phyloP scores from a whole-genome alignment of 2,329 filamentous ascomycete species.

The Aspergillus aculeatinus region DNA sequence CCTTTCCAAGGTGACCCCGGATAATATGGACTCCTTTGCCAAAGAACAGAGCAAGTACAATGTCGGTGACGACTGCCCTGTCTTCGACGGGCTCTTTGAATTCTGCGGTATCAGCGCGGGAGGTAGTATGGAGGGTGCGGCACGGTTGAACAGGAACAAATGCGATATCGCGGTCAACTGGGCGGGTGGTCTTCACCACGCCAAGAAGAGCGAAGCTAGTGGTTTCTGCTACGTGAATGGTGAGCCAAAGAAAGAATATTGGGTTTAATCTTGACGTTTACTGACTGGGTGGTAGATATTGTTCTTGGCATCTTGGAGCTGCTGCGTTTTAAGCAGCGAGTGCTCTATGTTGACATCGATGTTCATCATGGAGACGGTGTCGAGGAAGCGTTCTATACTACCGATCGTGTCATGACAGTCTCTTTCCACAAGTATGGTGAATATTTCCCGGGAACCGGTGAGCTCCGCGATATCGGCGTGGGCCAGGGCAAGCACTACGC shows the following conservation, averaged over 20 bases:
- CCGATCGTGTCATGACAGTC: constrained; percentile 69
- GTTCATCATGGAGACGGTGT: constrained; percentile 69
- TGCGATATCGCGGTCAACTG: constrained; percentile 74
- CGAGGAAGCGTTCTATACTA: constrained; percentile 70
- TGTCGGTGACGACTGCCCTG: constrained; percentile 63
- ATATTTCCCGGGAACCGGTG: constrained; percentile 69
- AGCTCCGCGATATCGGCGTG: constrained; percentile 67
- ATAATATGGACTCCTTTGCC: constrained; percentile 94
- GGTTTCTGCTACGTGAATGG: constrained; percentile 98
- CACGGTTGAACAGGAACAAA: constrained; percentile 65
- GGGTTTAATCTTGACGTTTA: not conserved
- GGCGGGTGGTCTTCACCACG: constrained; percentile 95
- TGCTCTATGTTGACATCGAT: constrained; percentile 67
- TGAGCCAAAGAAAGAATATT: constrained; percentile 19
- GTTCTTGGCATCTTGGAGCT: constrained; percentile 66
- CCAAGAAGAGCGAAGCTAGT: constrained; percentile 89
- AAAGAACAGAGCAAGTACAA: constrained; percentile 84
- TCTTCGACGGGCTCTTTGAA: constrained; percentile 69
- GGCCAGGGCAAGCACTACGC: constrained; percentile 67
- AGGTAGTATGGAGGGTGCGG: constrained; percentile 69
- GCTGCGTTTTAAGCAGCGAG: constrained; percentile 62
- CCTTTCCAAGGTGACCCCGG: constrained; percentile 84
- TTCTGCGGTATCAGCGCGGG: constrained; percentile 70
- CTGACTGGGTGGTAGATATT: constrained; percentile 52
- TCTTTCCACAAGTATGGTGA: constrained; percentile 74